Evolutionary conservation across 1,284 basidiomycete species (phyloP), one percentile per base, ranked within the genome.

Genomic region (Pterula multifida): DNA sequence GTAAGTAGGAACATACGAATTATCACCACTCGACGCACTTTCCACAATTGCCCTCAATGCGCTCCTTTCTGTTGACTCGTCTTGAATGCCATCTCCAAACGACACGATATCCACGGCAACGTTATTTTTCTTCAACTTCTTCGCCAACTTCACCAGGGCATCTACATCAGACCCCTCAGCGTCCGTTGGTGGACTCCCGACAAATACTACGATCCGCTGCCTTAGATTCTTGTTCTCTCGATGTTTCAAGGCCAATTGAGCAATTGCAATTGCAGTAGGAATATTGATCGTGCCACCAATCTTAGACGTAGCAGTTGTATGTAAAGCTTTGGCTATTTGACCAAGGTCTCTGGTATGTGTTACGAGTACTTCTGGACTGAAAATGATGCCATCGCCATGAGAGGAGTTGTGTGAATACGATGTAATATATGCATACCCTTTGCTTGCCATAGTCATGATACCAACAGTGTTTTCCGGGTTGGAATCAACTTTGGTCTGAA

Each of bases 91-190:
- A 56, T 83, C 80, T 0, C 85, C 81, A 57, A 84, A 98, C 15
- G 79, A 82, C 36, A 98, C 72, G 52, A 98, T 75, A 67, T 99
- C 95, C 12, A 98, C 79, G 0, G 93, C 89, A 36, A 99, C 92
- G 60, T 98, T 98, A 68, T 98, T 98, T 84, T 99, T 99, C 75
- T 97, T 96, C 58, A 99, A 75, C 66, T 92, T 95, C 74, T 95
- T 97, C 21, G 93, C 95, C 15, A 99, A 78, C 65, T 81, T 84
- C 57, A 89, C 71, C 73, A 95, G 80, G 53, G 73, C 75, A 58
- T 85, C 81, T 61, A 89, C 84, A 54, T 88, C 81, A 3, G 78
- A 74, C 4, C 74, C 78, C 21, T 69, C 61, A n/a, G 75, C 79
- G 26, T 78, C 75, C 12, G 92, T 66, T 0, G 96, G 96, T 22